Evolutionary conservation across 805 yeast genomes (phyloP), one percentile per base, ranked within the genome.

Genomic region (Candida sanyiensis): DNA sequence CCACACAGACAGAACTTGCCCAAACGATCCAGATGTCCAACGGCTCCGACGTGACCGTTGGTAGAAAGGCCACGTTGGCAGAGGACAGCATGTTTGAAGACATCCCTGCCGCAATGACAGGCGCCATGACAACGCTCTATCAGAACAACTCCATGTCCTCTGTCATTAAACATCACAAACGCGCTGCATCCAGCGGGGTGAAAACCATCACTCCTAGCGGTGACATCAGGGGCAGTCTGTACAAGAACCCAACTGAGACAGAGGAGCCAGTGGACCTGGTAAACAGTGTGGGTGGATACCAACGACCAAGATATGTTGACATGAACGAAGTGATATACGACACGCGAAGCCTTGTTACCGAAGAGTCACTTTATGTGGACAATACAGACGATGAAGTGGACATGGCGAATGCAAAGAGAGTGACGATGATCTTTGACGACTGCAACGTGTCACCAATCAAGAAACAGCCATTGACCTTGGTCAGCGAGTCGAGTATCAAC

Each of bases 361-460:
- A 52, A 29, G 50, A 44, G 28, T 54, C 57, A 1, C 28, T 54
- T 28, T 54, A 47, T 46, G 54, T 45, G 21, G 57, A 52, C 37
- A 40, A 51, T 32, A 50, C 52, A 6, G 52, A 46, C 37, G 53
- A 52, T 38, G 52, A 47, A 15, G 24, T 23, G 18, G 57, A 51
- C 7, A 41, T 39, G 31, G 45, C 40, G 9, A 46, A 48, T 28
- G 52, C 52, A 15, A 49, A 49, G 38, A 47, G 59, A 33, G 54
- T 55, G 3, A 54, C 58, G 2, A 49, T 51, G 50, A 42, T 51
- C 15, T 54, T 53, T 38, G 59, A 54, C 38, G 56, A 50, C 13
- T 43, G 36, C 28, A n/a, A 40, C 12, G 27, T 25, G 12, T 27
- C 35, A 4, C 35, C 35, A 16, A 5, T 31, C 19, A 24, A 15